These are phyloP conservation scores for Colletotrichum eleusines DNA, from an alignment of 2,329 filamentous ascomycete genomes.

Conservation along the genomic window DNA sequence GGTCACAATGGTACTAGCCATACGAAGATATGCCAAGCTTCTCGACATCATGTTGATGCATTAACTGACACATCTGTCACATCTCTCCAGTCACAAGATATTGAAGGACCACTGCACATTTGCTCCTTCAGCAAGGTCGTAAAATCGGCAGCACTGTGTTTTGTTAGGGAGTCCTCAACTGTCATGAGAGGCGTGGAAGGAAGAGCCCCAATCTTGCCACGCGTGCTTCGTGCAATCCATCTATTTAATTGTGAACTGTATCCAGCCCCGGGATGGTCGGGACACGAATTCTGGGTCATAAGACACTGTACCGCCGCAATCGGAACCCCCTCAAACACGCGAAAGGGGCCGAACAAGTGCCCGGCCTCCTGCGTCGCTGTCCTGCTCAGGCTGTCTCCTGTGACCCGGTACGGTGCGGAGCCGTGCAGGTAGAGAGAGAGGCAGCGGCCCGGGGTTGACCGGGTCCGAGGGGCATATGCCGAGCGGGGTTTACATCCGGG, in stretches of 20 bases:
- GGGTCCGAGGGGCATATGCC: background rate
- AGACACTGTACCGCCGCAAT: too few relatives aligned
- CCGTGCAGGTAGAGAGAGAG: background rate
- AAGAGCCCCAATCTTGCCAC: background rate
- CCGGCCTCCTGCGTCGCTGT: slow-evolving; percentile 54
- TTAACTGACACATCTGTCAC: background rate
- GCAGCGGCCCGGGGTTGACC: background rate
- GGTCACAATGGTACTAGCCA: too few relatives aligned
- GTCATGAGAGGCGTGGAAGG: background rate
- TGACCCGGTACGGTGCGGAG: too few relatives aligned
- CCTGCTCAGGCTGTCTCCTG: slow-evolving; percentile 44
- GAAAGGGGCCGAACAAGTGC: slow-evolving; percentile 58
- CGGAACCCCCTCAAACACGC: slow-evolving; percentile 57
- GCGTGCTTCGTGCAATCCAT: slow-evolving; percentile 47
- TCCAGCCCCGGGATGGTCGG: slow-evolving; percentile 44
- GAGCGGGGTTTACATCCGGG: background rate
- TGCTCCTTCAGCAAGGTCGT: slow-evolving; percentile 28
- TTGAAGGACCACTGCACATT: slow-evolving; percentile 34
- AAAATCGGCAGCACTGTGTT: slow-evolving; percentile 10
- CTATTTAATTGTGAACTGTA: slow-evolving; percentile 48
- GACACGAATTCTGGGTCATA: slow-evolving; percentile 49
- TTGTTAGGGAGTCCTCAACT: background rate
- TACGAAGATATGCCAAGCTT: too few relatives aligned
- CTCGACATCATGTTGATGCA: too few relatives aligned
- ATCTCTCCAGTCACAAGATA: background rate